Base-by-base conservation (phyloP, 2,329 filamentous ascomycete genomes). In the Xylaria sp. region DNA sequence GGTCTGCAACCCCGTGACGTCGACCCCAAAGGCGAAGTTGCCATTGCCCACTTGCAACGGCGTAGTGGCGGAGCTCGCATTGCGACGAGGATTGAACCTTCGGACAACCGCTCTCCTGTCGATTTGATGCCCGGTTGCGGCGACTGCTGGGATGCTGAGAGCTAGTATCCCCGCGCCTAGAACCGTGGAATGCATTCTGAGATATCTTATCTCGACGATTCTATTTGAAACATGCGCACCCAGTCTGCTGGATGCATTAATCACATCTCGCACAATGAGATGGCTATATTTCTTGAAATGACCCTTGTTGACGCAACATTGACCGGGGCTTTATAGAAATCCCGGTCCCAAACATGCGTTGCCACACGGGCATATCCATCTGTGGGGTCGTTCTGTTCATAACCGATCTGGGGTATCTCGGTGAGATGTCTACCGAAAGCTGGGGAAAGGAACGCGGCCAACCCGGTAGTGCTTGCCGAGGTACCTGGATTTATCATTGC, bases 41-140 rank as follows among this genome's bases (percentile, higher is more conserved):
- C 83, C 83, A 70, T 85, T 85, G 36, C 83, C 83, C 2, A 85
- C 83, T 69, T 84, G 83, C 44, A 89, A 77, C 0, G 86, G 86
- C 10, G 86, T 88, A 23, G 82, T 83, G 17, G 77, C 72, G 3
- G 85, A 84, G 66, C 81, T 85, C 48, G 79, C 80, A 76, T 82
- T 85, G 20, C 85, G 83, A 54, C 74, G 78, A 40, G 85, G 81
- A 65, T 85, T 87, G 76, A 84, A 86, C 9, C 74, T 74, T 62
- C 74, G 78, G 28, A 83, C 78, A 4, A 82, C 75, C 42, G 74
- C 74, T 20, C 72, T 75, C 56, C 80, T 77, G 42, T 77, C 72
- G 65, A 81, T 79, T 46, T 49, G 46, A 48, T 48, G 11, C 1
- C 40, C 28, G n/a, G 53, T 59, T 13, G 71, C 72, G 38, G 65